These are phyloP conservation scores for Aspergillus sp. DNA, from an alignment of 2,329 filamentous ascomycete species.

Conservation along the genomic window DNA sequence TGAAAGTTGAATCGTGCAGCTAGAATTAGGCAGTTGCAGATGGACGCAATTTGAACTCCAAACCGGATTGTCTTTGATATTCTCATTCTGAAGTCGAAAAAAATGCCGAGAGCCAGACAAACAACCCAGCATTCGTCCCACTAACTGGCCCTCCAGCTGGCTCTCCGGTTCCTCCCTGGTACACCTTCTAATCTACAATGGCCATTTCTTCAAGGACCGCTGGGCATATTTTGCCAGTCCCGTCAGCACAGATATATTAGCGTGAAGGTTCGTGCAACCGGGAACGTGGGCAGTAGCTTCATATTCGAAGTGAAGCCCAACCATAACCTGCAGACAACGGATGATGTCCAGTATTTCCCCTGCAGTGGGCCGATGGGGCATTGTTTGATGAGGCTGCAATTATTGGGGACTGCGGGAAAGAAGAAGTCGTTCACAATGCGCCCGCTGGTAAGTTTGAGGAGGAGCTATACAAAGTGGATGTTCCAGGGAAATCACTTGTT, in stretches of 20 bases:
- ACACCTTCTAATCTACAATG: conserved; percentile 33
- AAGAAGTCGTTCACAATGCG: conserved; percentile 15
- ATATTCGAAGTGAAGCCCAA: conserved; percentile 30
- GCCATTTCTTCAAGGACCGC: conserved; percentile 37
- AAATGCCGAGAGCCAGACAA: neutral
- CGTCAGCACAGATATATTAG: conserved; percentile 19
- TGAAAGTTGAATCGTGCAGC: too few species aligned
- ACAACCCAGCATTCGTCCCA: neutral
- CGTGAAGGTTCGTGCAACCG: conserved; percentile 31
- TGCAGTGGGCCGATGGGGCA: conserved; percentile 31
- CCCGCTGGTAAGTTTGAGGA: conserved; percentile 31
- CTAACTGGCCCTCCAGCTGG: neutral
- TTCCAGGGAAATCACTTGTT: conserved; percentile 19
- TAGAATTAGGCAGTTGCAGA: too few species aligned
- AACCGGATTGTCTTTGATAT: too few species aligned
- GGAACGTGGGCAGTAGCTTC: conserved; percentile 35
- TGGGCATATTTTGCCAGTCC: conserved; percentile 34
- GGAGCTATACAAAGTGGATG: conserved; percentile 15
- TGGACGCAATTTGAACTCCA: too few species aligned
- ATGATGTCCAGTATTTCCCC: conserved; percentile 20
- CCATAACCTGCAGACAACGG: conserved; percentile 19
- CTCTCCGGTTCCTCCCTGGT: conserved; percentile 23
- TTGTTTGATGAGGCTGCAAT: conserved; percentile 27
- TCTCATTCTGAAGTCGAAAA: too few species aligned
- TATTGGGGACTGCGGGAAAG: conserved; percentile 17